Evolutionary conservation across 495 filamentous ascomycete species (phyloP).

Genomic region (Lentithecium fluviatile): DNA sequence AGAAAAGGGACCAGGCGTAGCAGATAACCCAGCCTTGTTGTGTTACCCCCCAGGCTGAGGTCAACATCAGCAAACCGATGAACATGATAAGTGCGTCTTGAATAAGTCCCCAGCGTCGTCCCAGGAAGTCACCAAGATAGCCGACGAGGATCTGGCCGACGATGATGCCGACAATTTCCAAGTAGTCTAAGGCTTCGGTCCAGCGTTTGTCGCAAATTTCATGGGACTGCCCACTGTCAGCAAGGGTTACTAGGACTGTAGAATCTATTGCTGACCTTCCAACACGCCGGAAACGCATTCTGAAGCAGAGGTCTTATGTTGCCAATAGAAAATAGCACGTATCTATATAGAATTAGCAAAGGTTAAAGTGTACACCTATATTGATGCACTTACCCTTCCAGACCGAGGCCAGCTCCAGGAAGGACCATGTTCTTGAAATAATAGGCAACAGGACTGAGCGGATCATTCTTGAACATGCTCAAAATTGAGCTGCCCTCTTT

Average conservation of each 20-base stretch:
- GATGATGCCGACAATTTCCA: slow-evolving; percentile 88
- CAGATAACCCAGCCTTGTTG: slow-evolving; percentile 90
- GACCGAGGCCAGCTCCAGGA: slow-evolving; percentile 80
- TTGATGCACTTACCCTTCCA: slow-evolving; percentile 66
- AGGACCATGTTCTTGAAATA: slow-evolving; percentile 86
- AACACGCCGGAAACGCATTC: slow-evolving; percentile 68
- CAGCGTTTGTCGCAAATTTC: slow-evolving; percentile 69
- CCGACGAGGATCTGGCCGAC: slow-evolving; percentile 71
- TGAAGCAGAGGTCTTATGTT: slow-evolving; percentile 77
- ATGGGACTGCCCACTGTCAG: too few relatives aligned
- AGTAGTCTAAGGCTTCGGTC: slow-evolving; percentile 74
- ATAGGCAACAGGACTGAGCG: slow-evolving; percentile 72
- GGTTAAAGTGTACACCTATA: background rate
- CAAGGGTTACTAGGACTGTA: too few relatives aligned
- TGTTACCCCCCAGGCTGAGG: slow-evolving; percentile 77
- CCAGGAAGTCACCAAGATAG: slow-evolving; percentile 59
- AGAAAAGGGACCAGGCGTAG: slow-evolving; percentile 85
- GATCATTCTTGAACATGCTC: slow-evolving; percentile 75
- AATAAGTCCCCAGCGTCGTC: slow-evolving; percentile 87
- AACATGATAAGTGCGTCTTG: slow-evolving; percentile 95
- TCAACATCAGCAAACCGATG: slow-evolving; percentile 80
- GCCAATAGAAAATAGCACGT: slow-evolving; percentile 92
- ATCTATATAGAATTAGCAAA: slow-evolving; percentile 45
- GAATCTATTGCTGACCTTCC: slow-evolving; percentile 50
- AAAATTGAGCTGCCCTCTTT: slow-evolving; percentile 67